A percentile compares a stretch with the other conserved stretches of the same genome.
These are phyloP conservation scores for Neobulgaria alba DNA, from an alignment of 2,329 filamentous ascomycete genomes.

Conservation along the genomic window DNA sequence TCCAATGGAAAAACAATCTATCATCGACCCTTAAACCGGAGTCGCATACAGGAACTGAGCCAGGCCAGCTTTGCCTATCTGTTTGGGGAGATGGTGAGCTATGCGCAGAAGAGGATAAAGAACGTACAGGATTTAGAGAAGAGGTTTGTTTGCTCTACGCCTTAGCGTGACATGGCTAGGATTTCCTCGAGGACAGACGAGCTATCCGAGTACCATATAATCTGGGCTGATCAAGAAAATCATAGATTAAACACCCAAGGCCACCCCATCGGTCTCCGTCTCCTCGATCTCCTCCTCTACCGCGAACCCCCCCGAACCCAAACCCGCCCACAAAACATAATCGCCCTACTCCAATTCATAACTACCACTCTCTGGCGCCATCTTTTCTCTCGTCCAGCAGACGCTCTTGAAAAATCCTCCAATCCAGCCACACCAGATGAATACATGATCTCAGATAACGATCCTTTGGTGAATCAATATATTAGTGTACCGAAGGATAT, in stretches of 20 bases:
- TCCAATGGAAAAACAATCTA: conserved; percentile 97
- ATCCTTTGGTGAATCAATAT: conserved; percentile 90
- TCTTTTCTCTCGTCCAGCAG: conserved; percentile 83
- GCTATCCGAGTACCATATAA: too few relatives aligned
- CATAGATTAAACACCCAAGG: conserved; percentile 84
- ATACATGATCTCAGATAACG: conserved; percentile 99
- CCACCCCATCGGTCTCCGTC: conserved; percentile 85
- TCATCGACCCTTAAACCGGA: conserved; percentile 86
- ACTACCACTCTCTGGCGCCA: conserved; percentile 87
- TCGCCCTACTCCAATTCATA: conserved; percentile 89
- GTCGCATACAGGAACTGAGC: conserved; percentile 80
- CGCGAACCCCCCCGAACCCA: conserved; percentile 63
- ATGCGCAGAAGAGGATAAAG: conserved; percentile 83
- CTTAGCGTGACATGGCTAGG: neutral
- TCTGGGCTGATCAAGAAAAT: too few relatives aligned
- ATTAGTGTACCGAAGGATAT: conserved; percentile 91
- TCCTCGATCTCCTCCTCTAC: conserved; percentile 91
- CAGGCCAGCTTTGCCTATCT: conserved; percentile 92
- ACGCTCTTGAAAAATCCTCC: conserved; percentile 82
- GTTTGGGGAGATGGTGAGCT: conserved; percentile 93
- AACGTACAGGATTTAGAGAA: conserved; percentile 92
- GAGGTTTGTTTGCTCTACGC: conserved; percentile 44
- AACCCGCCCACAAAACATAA: conserved; percentile 75
- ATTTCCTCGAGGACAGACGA: too few relatives aligned
- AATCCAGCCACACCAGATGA: conserved; percentile 79